Evolutionary conservation across 2,329 filamentous ascomycete species (phyloP), one percentile per base, ranked within the genome.

Genomic region (Akanthomyces lecanii): DNA sequence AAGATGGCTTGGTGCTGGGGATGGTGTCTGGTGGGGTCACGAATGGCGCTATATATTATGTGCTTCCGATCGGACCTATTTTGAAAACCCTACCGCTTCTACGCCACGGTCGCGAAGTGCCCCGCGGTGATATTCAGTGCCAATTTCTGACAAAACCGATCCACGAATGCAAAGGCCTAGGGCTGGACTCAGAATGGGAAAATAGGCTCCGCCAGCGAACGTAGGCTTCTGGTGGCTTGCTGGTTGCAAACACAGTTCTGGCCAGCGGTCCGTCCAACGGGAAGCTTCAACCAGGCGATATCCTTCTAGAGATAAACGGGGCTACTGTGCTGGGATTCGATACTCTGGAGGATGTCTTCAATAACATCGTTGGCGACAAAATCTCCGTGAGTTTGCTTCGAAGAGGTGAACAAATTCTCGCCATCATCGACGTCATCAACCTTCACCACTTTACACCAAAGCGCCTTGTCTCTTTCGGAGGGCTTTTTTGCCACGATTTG

Each of bases 131-230:
- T n/a, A 96, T 99, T 56, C 95, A 99, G 76, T 96, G 92, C 65
- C 95, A 99, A 74, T 99, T 96, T 84, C 84, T 98, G 58, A 84
- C 98, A 66, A 97, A 97, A 76, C 92, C 95, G 0, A 99, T 98
- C 69, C 95, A 99, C 69, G 95, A 99, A 75, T 98, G 95, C 75
- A 87, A 94, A 61, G 85, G 95, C 65, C 81, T 99, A 11, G 95
- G 95, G 2, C 48, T 51, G 3, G 48, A 30, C 25, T 8, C 23
- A 5, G 23, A 14, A 1, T 51, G 23, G 48, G 48, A 28, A 12
- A 11, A 14, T 6, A 16, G n/a, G 11, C 28, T 28, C 21, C 23
- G n/a, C 45, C 4, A 25, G n/a, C 16, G 16, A 45, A 45, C 6
- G 5, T 12, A 14, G 21, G 3, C 8, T 8, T 28, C 21, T 1